Conservation (phyloP, 2,329 filamentous ascomycete species). For the Pyrenochaeta sp. region DNA sequence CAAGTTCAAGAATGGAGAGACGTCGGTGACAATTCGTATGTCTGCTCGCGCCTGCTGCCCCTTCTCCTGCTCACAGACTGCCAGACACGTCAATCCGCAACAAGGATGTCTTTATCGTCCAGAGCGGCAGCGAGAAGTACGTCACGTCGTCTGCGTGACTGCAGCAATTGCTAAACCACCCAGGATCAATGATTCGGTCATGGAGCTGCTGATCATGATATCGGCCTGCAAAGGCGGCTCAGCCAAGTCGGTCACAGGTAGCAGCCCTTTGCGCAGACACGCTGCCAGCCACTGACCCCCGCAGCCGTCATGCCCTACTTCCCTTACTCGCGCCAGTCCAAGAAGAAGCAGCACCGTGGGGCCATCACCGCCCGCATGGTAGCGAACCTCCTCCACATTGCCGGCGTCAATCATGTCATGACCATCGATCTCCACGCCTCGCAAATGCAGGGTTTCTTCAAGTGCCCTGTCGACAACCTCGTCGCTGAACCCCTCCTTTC, state of each 20-base stretch:
- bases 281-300: constrained; percentile 17
- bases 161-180: constrained; percentile 30
- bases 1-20: constrained; percentile 75
- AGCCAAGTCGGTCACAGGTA: constrained; percentile 95
- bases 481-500: constrained; percentile 95
- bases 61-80: constrained; percentile 22
- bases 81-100: constrained; percentile 79
- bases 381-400: constrained; percentile 90
- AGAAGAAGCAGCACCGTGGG: constrained; percentile 97
- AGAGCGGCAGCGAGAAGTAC: constrained; percentile 86
- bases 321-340: constrained; percentile 98
- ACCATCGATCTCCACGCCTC: constrained; percentile 90
- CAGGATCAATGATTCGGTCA: constrained; percentile 95
- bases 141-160: constrained; percentile 23
- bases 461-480: constrained; percentile 95
- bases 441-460: constrained; percentile 99
- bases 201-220: constrained; percentile 99
- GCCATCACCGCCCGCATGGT: constrained; percentile 98
- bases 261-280: constrained; percentile 35
- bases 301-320: constrained; percentile 91
- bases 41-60: constrained; percentile 12
- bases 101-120: constrained; percentile 98
- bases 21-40: constrained; percentile 70
- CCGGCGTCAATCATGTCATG: constrained; percentile 96
- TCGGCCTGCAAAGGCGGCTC: constrained; percentile 98